These are phyloP conservation scores for barrel medic (Medicago truncatula) DNA, from an alignment of 306 rosid species.

Conservation along the genomic window DNA sequence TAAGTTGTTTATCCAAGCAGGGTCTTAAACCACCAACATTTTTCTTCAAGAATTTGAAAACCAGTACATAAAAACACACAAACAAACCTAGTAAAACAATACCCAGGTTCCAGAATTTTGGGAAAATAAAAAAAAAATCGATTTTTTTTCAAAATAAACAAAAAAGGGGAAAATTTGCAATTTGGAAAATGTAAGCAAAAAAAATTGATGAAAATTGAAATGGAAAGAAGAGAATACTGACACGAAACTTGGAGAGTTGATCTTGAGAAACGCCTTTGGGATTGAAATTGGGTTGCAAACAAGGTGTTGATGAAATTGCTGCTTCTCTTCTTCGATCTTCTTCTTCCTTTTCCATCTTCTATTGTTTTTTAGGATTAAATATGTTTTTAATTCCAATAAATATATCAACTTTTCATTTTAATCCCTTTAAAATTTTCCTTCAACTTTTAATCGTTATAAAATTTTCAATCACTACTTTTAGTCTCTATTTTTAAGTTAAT, in stretches of 20 bases:
- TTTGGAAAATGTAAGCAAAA: neutral
- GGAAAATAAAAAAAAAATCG: neutral
- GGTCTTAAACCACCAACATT: too few species aligned
- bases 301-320: constrained; percentile 64
- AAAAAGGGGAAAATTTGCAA: neutral
- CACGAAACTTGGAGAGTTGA: constrained; percentile 69
- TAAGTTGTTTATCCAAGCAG: too few species aligned
- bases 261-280: constrained; percentile 54
- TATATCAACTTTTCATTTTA: too few species aligned
- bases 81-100: neutral
- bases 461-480: too few species aligned
- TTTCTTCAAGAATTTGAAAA: too few species aligned
- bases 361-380: too few species aligned
- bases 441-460: too few species aligned
- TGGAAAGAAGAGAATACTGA: constrained; percentile 33
- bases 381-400: too few species aligned
- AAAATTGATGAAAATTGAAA: neutral
- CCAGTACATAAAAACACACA: too few species aligned
- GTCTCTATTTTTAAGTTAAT: too few species aligned
- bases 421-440: too few species aligned
- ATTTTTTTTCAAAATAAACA: neutral
- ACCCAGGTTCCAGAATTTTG: constrained; percentile 31
- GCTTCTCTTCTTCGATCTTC: constrained; percentile 68
- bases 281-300: constrained; percentile 60
- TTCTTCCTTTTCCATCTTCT: constrained; percentile 49